Base-by-base conservation (phyloP, 352 stramenopile genomes). In the Pythium dissotocum region DNA sequence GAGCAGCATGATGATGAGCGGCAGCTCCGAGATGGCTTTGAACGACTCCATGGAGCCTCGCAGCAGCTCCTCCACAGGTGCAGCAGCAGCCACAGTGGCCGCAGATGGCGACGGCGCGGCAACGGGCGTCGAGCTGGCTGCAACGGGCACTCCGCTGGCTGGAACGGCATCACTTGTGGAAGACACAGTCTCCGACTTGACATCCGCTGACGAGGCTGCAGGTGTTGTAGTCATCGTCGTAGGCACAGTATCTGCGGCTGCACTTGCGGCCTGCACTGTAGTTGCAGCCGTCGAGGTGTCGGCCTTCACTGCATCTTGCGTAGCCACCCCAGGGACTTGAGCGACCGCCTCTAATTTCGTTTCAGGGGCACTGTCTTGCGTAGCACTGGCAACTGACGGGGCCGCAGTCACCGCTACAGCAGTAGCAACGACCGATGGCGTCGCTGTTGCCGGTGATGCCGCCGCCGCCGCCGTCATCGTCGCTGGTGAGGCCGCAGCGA, bases 1-100 rank as follows among this genome's bases (percentile, higher is more conserved):
- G 42, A 99, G 88, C 53, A 99, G 77, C 94, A 99, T 99, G 63
- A 99, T 97, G 75, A 98, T 98, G 48, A 99, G 77, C n/a, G 97
- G 97, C 62, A 97, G 92, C 78, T 99, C 98, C 6, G 93, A 97
- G 49, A 99, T 90, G 18, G 98, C 96, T 70, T 96, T 97, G 76
- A 98, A 98, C 36, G 92, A 98, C 69, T 98, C 90, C 65, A 94
- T 79, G 67, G 87, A 93, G 67, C 80, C 89, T 63, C 80, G 92
- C 8, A 97, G 77, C 6, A 71, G 73, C n/a, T 91, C 79, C 48
- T 72, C 70, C 0, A 38, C 44, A 12, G 38, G 28, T 8, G 44
- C 42, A 24, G 60, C 46, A 61, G 46, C 24, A 35, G 53, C 51
- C 6, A 21, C 36, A 49, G 52, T 18, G 4, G 36, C 35, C 30